Percentiles rank a stretch among this genome's conserved stretches.
Evolutionary conservation across 192 early-diverging fungal genomes (phyloP).

Genomic region (Thoreauomyces humboldtii): DNA sequence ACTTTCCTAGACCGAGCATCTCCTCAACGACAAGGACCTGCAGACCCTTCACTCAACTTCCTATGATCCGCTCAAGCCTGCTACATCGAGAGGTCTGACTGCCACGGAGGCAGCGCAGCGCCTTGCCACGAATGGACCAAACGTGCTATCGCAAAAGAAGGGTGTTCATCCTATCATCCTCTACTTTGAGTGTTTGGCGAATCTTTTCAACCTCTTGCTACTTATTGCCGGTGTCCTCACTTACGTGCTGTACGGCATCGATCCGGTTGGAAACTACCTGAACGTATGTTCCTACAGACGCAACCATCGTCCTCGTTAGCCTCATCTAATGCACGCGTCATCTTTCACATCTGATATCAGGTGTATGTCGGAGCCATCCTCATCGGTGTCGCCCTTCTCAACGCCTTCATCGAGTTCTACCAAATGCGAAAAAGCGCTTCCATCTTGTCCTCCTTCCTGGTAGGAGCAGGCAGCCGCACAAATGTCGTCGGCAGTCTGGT

Average conservation of each 20-base stretch:
- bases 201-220: constrained; percentile 88
- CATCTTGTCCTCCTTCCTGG: constrained; percentile 66
- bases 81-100: constrained; percentile 33
- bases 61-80: constrained; percentile 27
- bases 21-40: not conserved
- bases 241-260: constrained; percentile 71
- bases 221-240: constrained; percentile 76
- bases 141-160: constrained; percentile 73
- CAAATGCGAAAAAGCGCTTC: constrained; percentile 65
- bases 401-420: constrained; percentile 58
- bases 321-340: not conserved
- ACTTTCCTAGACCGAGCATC: constrained; percentile 22
- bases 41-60: not conserved
- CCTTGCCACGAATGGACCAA: constrained; percentile 40
- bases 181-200: constrained; percentile 71
- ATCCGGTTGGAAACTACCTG: constrained; percentile 70
- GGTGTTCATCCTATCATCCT: too few relatives aligned
- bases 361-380: constrained; percentile 51
- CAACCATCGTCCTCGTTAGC: not conserved
- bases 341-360: too few relatives aligned
- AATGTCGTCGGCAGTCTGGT: too few relatives aligned
- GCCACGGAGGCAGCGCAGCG: constrained; percentile 14
- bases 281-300: too few relatives aligned
- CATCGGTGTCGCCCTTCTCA: constrained; percentile 50
- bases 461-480: too few relatives aligned